Percentiles rank a stretch among this genome's conserved stretches.
These are phyloP conservation scores for Dunaliella primolecta DNA, from an alignment of 139 green algal species.

Conservation along the genomic window DNA sequence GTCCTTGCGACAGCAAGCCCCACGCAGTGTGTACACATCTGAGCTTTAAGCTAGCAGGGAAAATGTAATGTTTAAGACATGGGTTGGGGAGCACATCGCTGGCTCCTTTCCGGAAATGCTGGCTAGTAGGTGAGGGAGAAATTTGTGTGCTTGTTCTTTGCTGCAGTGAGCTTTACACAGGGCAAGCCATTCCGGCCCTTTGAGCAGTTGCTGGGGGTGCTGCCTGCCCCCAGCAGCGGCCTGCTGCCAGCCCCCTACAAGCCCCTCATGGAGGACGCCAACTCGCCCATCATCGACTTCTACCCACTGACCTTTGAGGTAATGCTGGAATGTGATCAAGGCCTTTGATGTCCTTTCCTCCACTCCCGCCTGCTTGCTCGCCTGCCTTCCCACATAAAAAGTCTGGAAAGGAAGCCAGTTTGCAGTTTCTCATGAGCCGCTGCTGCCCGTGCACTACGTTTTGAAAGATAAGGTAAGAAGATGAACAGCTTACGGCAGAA, in stretches of 20 bases:
- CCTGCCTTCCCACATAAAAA: background rate
- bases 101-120: too few species aligned
- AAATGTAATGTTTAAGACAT: too few species aligned
- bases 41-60: too few species aligned
- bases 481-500: too few species aligned
- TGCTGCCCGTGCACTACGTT: too few species aligned
- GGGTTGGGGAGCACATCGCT: too few species aligned
- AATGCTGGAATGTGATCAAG: background rate
- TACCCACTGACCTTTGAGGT: constrained; percentile 74
- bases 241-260: constrained; percentile 79
- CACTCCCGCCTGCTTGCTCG: background rate
- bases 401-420: background rate
- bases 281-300: constrained; percentile 85
- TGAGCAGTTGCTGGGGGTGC: constrained; percentile 88
- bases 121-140: too few species aligned
- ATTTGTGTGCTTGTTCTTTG: too few species aligned
- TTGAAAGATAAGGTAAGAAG: too few species aligned
- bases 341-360: background rate
- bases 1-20: too few species aligned
- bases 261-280: constrained; percentile 69
- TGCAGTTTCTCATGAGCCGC: too few species aligned
- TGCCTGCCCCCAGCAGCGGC: constrained; percentile 61
- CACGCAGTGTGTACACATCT: too few species aligned
- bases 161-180: constrained; percentile 62
- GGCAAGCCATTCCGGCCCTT: constrained; percentile 84